phyloP scores from a whole-genome alignment of 257 asterid species.

The Nicotiana obtusifolia region DNA sequence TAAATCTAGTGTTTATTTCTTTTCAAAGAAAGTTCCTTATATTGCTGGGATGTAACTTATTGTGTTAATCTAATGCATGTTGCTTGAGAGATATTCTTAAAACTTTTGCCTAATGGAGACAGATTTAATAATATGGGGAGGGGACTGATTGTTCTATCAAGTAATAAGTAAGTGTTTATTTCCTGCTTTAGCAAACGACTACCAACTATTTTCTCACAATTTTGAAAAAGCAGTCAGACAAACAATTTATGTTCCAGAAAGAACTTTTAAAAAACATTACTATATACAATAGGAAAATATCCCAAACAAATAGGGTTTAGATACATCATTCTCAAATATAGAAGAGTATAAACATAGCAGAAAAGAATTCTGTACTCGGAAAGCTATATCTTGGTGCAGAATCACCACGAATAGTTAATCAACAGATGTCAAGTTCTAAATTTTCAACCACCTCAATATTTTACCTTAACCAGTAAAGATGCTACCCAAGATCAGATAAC shows the following conservation, averaged over 20 bases:
- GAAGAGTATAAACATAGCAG: background rate
- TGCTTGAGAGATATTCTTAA: background rate
- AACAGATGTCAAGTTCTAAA: background rate
- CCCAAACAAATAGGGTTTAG: background rate
- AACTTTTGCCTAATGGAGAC: background rate
- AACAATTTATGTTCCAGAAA: background rate
- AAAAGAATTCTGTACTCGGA: background rate
- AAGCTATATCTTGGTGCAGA: constrained; percentile 1
- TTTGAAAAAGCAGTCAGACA: background rate
- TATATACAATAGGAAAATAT: background rate
- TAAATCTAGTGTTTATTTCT: background rate
- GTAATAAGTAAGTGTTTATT: background rate
- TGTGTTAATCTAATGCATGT: background rate
- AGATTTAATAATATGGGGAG: background rate
- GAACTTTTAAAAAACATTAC: background rate
- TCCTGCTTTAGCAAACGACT: background rate
- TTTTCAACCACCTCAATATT: background rate
- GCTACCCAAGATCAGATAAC: background rate
- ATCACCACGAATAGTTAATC: background rate
- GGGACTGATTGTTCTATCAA: background rate
- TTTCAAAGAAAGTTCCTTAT: background rate
- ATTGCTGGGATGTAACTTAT: background rate
- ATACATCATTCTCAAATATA: background rate
- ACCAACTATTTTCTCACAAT: background rate
- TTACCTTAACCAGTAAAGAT: background rate